Conservation (phyloP, 2,329 filamentous ascomycete genomes). For the Alternaria postmessia region DNA sequence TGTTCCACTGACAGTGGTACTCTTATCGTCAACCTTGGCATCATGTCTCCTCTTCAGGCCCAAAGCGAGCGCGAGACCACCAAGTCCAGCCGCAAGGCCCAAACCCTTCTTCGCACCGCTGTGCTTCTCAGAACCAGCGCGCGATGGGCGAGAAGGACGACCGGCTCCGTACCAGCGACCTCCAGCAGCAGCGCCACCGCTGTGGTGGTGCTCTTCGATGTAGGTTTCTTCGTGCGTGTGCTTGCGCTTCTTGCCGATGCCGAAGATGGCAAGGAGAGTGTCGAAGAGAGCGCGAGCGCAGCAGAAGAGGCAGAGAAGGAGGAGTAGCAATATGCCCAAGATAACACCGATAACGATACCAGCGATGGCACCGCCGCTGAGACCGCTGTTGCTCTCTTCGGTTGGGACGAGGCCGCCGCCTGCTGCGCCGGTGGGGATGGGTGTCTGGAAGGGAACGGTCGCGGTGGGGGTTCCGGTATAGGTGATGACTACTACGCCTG, state of each 20-base stretch:
- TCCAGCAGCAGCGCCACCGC: conserved; percentile 65
- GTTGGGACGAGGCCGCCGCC: conserved; percentile 47
- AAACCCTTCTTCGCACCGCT: conserved; percentile 45
- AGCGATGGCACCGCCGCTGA: conserved; percentile 78
- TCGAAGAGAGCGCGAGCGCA: conserved; percentile 64
- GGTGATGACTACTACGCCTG: conserved; percentile 61
- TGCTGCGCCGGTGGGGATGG: conserved; percentile 62
- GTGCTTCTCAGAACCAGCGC: conserved; percentile 46
- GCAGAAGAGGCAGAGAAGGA: conserved; percentile 79
- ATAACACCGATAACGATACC: conserved; percentile 81
- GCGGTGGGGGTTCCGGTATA: conserved; percentile 56
- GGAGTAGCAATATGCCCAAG: conserved; percentile 70
- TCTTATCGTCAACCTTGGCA: conserved; percentile 54
- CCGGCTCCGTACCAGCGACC: conserved; percentile 60
- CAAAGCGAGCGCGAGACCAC: conserved; percentile 54
- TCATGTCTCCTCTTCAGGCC: conserved; percentile 57
- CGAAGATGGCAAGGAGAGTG: conserved; percentile 67
- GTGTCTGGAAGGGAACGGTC: conserved; percentile 59
- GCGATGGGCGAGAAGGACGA: conserved; percentile 44
- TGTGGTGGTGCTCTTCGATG: conserved; percentile 69
- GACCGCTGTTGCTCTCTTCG: conserved; percentile 45
- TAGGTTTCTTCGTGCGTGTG: conserved; percentile 65
- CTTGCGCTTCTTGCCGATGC: conserved; percentile 60
- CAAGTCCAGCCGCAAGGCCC: conserved; percentile 54
- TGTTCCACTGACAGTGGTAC: conserved; percentile 50